Evolutionary conservation across 768 basidiomycete species (phyloP).

Genomic region (Lactarius tabidus): DNA sequence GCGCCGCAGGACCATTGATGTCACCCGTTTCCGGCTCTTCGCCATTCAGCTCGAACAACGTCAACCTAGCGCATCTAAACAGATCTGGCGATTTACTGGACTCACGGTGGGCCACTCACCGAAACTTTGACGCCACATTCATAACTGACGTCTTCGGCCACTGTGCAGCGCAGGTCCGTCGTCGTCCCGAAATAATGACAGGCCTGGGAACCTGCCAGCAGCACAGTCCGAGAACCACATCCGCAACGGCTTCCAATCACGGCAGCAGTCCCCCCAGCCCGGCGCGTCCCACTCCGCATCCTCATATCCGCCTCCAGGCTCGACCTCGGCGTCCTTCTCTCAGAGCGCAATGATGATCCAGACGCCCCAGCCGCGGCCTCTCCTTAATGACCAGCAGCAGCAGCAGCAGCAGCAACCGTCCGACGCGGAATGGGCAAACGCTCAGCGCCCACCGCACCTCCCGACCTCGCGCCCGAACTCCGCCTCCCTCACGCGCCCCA

Average conservation of each 20-base stretch:
- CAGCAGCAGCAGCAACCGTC: background rate
- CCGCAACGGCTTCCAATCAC: slow-evolving; percentile 24
- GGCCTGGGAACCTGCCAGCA: slow-evolving; percentile 10
- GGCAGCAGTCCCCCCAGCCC: slow-evolving; percentile 25
- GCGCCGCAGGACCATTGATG: slow-evolving; percentile 38
- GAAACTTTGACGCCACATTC: background rate
- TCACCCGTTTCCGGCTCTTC: slow-evolving; percentile 37
- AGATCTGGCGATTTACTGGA: slow-evolving; percentile 21
- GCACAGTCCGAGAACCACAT: slow-evolving; percentile 20
- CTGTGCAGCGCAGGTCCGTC: slow-evolving; percentile 1
- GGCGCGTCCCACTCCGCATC: background rate
- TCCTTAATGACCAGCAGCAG: slow-evolving; percentile 22
- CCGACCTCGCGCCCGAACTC: slow-evolving; percentile 22
- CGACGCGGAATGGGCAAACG: slow-evolving; percentile 23
- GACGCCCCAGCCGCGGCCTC: slow-evolving; percentile 34
- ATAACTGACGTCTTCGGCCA: background rate
- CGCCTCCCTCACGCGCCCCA: slow-evolving; percentile 14
- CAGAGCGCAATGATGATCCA: slow-evolving; percentile 43
- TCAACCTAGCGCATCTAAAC: slow-evolving; percentile 22
- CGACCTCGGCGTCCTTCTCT: slow-evolving; percentile 41
- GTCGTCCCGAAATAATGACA: slow-evolving; percentile 11
- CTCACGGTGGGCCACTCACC: slow-evolving; percentile 15
- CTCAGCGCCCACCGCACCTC: slow-evolving; percentile 19
- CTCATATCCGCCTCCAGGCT: slow-evolving; percentile 21
- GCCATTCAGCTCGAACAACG: slow-evolving; percentile 38